These are phyloP conservation scores for Truncatella angustata DNA, from an alignment of 2,329 filamentous ascomycete genomes.

Conservation along the genomic window DNA sequence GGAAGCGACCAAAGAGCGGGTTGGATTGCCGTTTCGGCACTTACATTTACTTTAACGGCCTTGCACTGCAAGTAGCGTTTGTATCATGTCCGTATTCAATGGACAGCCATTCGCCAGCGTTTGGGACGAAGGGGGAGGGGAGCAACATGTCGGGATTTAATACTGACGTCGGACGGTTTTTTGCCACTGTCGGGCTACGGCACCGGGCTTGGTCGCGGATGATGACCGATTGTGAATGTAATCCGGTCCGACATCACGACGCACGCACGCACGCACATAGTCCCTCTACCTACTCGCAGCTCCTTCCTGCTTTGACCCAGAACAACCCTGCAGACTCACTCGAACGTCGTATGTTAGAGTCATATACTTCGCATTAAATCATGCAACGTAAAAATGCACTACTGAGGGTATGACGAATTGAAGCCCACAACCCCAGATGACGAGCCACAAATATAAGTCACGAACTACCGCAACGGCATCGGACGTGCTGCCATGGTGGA, in stretches of 20 bases:
- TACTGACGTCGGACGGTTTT: neutral
- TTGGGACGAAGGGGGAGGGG: too few species aligned
- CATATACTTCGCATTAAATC: neutral
- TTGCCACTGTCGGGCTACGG: slow-evolving; percentile 2
- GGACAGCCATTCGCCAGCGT: neutral
- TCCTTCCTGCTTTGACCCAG: neutral
- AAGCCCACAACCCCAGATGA: slow-evolving; percentile 5
- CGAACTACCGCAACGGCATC: slow-evolving; percentile 5
- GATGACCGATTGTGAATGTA: neutral
- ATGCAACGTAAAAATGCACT: too few species aligned
- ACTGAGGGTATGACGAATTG: neutral
- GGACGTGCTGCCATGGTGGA: slow-evolving; percentile 1
- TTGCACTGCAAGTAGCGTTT: too few species aligned
- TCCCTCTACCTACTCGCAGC: neutral
- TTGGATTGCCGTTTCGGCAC: neutral
- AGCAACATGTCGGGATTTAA: too few species aligned
- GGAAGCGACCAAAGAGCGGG: neutral
- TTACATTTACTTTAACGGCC: neutral
- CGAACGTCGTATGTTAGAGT: neutral
- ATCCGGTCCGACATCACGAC: neutral
- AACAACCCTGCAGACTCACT: neutral
- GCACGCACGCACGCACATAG: too few species aligned
- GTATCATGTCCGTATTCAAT: too few species aligned
- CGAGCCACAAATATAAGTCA: neutral
- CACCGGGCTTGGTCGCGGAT: slow-evolving; percentile 2